These are phyloP conservation scores for Clarireedia homoeocarpa DNA, from an alignment of 2,329 filamentous ascomycete species.

Conservation along the genomic window DNA sequence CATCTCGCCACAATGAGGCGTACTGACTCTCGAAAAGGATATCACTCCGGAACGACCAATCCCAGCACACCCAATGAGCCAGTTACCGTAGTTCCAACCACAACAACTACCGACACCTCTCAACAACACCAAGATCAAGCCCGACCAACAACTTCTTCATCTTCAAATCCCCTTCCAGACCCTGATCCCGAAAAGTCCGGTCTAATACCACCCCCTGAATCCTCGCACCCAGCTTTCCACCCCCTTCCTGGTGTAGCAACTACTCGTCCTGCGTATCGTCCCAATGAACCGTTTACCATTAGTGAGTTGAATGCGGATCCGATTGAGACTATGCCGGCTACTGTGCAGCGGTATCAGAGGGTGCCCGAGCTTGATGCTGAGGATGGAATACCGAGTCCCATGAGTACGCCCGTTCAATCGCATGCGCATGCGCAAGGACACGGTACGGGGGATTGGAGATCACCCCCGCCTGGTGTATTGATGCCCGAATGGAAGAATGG, in stretches of 20 bases:
- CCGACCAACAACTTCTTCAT: background rate
- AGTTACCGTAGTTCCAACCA: background rate
- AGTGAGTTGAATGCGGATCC: background rate
- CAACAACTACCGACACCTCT: background rate
- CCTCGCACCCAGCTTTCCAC: conserved; percentile 1
- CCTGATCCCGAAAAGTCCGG: conserved; percentile 2
- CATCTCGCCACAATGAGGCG: too few relatives aligned
- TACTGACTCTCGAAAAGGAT: background rate
- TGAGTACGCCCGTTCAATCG: background rate
- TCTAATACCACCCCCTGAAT: background rate
- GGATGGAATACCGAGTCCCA: background rate
- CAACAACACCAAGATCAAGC: background rate
- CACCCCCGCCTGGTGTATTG: background rate
- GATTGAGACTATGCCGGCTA: background rate
- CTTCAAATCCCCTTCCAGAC: background rate
- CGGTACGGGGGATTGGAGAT: background rate
- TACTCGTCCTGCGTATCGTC: background rate
- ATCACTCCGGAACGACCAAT: background rate
- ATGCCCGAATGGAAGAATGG: background rate
- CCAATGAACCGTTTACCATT: background rate
- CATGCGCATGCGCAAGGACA: background rate
- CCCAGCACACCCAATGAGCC: background rate
- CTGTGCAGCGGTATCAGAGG: too few relatives aligned
- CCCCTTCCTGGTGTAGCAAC: background rate
- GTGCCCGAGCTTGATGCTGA: background rate